phyloP scores from a whole-genome alignment of 768 basidiomycete genomes.

The Glaciozyma antarctica region DNA sequence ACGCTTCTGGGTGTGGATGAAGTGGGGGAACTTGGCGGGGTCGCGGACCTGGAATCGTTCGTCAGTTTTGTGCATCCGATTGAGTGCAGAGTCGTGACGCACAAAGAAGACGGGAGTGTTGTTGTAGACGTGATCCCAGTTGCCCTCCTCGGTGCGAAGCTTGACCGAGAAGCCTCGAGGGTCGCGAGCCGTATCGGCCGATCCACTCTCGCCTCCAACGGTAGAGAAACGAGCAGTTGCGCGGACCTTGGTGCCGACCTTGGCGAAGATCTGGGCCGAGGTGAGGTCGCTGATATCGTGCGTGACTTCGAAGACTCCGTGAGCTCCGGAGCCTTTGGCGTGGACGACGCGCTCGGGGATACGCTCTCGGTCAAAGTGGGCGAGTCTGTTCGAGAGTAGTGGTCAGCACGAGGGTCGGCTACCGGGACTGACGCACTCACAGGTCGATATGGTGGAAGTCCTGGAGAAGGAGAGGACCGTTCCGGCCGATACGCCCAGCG shows the following conservation, averaged over 20 bases:
- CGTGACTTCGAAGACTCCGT: conserved; percentile 40
- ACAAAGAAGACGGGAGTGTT: conserved; percentile 40
- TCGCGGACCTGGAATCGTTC: conserved; percentile 32
- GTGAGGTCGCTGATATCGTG: conserved; percentile 41
- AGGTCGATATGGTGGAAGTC: conserved; percentile 39
- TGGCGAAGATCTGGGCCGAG: conserved; percentile 41
- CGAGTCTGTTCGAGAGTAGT: conserved; percentile 63
- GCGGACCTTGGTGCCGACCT: conserved; percentile 39
- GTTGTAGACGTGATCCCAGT: conserved; percentile 43
- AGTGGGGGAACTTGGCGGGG: conserved; percentile 44
- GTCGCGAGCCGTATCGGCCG: conserved; percentile 43
- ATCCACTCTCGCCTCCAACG: conserved; percentile 45
- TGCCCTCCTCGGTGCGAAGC: conserved; percentile 44
- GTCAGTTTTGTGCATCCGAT: too few relatives aligned
- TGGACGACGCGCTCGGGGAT: conserved; percentile 55
- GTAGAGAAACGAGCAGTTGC: conserved; percentile 40
- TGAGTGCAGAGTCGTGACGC: too few relatives aligned
- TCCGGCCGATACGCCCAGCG: conserved; percentile 60
- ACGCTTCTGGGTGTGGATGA: conserved; percentile 47
- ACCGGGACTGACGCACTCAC: background rate
- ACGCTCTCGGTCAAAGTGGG: conserved; percentile 50
- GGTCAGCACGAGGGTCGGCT: conserved; percentile 54
- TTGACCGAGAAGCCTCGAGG: conserved; percentile 45
- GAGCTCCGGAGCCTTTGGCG: conserved; percentile 66
- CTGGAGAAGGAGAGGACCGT: conserved; percentile 81